phyloP scores from a whole-genome alignment of 306 rosid genomes.

The Prunus dulcis region DNA sequence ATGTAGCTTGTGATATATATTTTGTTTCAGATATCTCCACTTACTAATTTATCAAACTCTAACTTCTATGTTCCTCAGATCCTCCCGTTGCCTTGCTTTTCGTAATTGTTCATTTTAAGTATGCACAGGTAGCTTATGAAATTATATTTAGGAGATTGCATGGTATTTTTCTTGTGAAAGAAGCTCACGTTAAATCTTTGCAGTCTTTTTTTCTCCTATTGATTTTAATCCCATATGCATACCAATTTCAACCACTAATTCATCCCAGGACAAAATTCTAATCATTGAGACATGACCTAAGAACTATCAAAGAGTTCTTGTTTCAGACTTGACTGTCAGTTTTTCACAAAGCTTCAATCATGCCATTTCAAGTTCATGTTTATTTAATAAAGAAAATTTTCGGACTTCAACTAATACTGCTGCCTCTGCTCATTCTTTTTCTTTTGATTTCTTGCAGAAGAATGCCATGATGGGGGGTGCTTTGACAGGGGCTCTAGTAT shows the following conservation, averaged over 20 bases:
- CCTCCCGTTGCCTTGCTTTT: not conserved
- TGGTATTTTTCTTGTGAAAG: not conserved
- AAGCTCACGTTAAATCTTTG: not conserved
- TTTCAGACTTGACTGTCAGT: not conserved
- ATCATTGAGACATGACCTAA: not conserved
- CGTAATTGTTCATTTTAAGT: not conserved
- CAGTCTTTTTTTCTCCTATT: too few species aligned
- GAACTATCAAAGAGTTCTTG: not conserved
- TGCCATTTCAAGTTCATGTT: not conserved
- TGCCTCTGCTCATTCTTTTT: not conserved
- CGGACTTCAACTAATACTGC: constrained; percentile 15
- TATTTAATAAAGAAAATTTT: not conserved
- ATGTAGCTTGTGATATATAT: not conserved
- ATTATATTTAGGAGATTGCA: not conserved
- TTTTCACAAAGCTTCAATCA: not conserved
- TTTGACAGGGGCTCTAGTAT: constrained; percentile 74
- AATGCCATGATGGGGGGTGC: constrained; percentile 93
- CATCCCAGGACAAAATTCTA: not conserved
- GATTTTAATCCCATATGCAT: not conserved
- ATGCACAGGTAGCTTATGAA: not conserved
- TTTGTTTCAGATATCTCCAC: not conserved
- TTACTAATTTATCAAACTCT: not conserved
- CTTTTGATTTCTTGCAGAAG: constrained; percentile 51
- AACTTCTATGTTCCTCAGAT: not conserved
- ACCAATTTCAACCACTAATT: not conserved